These are phyloP conservation scores for Ogataea kodamae DNA, from an alignment of 805 yeast species.

Conservation along the genomic window DNA sequence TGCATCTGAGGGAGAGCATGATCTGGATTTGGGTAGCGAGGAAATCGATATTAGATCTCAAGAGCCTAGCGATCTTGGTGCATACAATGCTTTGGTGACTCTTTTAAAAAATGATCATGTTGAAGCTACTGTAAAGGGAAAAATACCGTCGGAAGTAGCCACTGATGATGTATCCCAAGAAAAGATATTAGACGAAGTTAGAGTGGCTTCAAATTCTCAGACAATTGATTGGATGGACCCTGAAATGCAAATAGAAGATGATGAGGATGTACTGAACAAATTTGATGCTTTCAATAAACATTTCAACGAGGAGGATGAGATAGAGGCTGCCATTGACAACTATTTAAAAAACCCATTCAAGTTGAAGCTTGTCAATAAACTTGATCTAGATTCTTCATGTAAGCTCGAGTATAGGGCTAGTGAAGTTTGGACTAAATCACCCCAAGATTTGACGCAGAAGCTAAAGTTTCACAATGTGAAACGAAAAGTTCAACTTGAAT, in stretches of 20 bases:
- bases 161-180: conserved; percentile 7
- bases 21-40: conserved; percentile 16
- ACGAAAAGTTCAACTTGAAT: conserved; percentile 40
- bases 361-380: conserved; percentile 8
- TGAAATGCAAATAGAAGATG: conserved; percentile 33
- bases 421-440: not conserved
- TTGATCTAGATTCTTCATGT: conserved; percentile 17
- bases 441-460: conserved; percentile 11
- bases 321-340: conserved; percentile 32
- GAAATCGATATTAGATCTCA: conserved; percentile 31
- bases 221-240: conserved; percentile 16
- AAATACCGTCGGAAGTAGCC: conserved; percentile 17
- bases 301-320: conserved; percentile 50
- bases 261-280: conserved; percentile 23
- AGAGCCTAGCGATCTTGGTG: conserved; percentile 17
- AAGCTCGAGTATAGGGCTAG: conserved; percentile 32
- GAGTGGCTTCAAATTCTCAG: conserved; percentile 1
- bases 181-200: conserved; percentile 2
- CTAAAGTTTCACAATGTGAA: conserved; percentile 42
- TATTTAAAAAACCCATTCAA: conserved; percentile 14
- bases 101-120: conserved; percentile 24
- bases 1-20: conserved; percentile 10
- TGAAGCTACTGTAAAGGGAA: conserved; percentile 14
- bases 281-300: conserved; percentile 77
- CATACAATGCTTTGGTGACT: conserved; percentile 30